Conservation (phyloP, 1,139 yeast genomes). For the Fermentozyma sake region DNA sequence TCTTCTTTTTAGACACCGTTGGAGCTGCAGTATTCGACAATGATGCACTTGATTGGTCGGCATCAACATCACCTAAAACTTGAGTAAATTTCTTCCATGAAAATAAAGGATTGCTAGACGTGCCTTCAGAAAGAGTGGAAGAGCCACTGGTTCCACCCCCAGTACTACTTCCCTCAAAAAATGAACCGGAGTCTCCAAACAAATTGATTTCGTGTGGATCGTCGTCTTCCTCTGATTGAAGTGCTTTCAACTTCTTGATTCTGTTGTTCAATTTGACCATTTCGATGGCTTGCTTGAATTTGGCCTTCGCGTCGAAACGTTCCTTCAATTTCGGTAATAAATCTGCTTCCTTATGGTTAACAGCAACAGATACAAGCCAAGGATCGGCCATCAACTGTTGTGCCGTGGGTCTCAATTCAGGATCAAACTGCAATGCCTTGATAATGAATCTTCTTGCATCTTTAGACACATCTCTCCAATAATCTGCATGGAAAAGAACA, state of each 20-base stretch:
- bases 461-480: conserved; percentile 75
- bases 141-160: not conserved
- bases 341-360: conserved; percentile 50
- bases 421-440: conserved; percentile 61
- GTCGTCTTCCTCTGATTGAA: conserved; percentile 51
- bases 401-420: conserved; percentile 65
- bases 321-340: conserved; percentile 63
- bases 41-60: conserved; percentile 14
- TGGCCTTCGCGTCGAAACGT: conserved; percentile 80
- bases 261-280: conserved; percentile 72
- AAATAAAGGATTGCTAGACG: conserved; percentile 3
- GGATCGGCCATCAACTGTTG: conserved; percentile 57
- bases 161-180: conserved; percentile 1
- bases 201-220: conserved; percentile 47
- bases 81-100: conserved; percentile 23
- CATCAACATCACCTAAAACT: conserved; percentile 13
- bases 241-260: conserved; percentile 58
- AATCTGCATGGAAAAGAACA: conserved; percentile 79
- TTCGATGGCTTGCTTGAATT: conserved; percentile 83
- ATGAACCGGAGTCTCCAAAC: conserved; percentile 23
- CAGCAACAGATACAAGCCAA: conserved; percentile 59
- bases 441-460: conserved; percentile 74
- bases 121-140: not conserved
- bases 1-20: conserved; percentile 10
- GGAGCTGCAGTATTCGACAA: conserved; percentile 7